A percentile compares a stretch with the other conserved stretches of the same genome.
Conservation (phyloP, 768 basidiomycete genomes). For the Leccinum longicurvipes region DNA sequence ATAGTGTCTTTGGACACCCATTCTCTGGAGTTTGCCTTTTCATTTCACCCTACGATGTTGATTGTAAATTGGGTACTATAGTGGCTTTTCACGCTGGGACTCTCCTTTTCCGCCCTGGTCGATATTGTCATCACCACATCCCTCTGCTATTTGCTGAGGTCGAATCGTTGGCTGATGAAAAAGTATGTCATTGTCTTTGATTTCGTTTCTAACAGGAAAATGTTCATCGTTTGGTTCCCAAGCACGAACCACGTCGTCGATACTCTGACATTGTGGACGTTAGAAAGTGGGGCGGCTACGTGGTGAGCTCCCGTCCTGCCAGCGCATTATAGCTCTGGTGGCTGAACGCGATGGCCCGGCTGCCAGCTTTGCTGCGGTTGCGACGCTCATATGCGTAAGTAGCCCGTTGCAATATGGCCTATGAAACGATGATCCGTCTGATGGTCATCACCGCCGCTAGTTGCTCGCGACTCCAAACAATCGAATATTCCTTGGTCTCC, state of each 20-base stretch:
- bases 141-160: slow-evolving; percentile 41
- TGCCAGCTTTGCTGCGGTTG: slow-evolving; percentile 12
- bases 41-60: neutral
- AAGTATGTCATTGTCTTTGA: slow-evolving; percentile 23
- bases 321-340: too few species aligned
- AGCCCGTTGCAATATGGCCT: neutral
- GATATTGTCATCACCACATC: slow-evolving; percentile 44
- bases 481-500: slow-evolving; percentile 22
- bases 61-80: slow-evolving; percentile 11
- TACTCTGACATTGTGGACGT: slow-evolving; percentile 18
- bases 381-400: slow-evolving; percentile 20
- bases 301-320: slow-evolving; percentile 4
- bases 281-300: slow-evolving; percentile 22
- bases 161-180: slow-evolving; percentile 35
- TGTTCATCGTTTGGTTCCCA: neutral
- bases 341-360: neutral
- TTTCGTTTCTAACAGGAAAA: too few species aligned
- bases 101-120: slow-evolving; percentile 42
- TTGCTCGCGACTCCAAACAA: slow-evolving; percentile 22
- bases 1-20: slow-evolving; percentile 1
- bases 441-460: neutral
- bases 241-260: slow-evolving; percentile 25
- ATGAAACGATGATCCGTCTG: neutral
- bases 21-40: slow-evolving; percentile 9
- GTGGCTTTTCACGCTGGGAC: slow-evolving; percentile 46